phyloP scores from a whole-genome alignment of 2,329 filamentous ascomycete species.

The Aureobasidium sp. region DNA sequence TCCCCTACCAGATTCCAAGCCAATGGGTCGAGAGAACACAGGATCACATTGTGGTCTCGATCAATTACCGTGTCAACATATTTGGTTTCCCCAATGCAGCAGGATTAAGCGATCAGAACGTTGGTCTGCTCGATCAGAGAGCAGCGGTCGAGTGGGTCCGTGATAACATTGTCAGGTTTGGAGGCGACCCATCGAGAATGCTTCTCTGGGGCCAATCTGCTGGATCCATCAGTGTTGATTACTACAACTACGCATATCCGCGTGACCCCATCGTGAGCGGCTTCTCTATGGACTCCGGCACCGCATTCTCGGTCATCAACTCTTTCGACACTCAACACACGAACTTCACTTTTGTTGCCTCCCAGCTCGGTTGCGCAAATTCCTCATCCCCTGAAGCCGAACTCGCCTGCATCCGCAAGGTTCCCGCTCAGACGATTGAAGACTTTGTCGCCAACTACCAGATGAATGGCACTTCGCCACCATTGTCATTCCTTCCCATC shows the following conservation, averaged over 20 bases:
- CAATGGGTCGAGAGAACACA: conserved; percentile 37
- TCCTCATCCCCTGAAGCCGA: conserved; percentile 23
- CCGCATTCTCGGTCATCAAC: conserved; percentile 29
- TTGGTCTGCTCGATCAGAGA: conserved; percentile 50
- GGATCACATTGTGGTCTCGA: conserved; percentile 32
- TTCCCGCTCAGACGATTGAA: conserved; percentile 27
- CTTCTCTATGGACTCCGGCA: conserved; percentile 43
- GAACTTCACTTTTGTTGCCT: conserved; percentile 36
- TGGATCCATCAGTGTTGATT: conserved; percentile 26
- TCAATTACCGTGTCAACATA: conserved; percentile 36
- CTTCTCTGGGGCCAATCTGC: conserved; percentile 27
- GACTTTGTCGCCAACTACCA: conserved; percentile 29
- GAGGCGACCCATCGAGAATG: conserved; percentile 34
- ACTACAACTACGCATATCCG: conserved; percentile 43
- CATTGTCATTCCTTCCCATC: conserved; percentile 19
- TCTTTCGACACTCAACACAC: conserved; percentile 25
- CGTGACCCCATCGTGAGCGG: conserved; percentile 45
- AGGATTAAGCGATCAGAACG: conserved; percentile 34
- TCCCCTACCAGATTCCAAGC: conserved; percentile 42
- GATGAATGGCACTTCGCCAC: conserved; percentile 25
- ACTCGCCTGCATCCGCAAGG: conserved; percentile 33
- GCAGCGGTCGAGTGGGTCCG: conserved; percentile 45
- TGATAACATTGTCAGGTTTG: conserved; percentile 46
- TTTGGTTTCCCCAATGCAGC: conserved; percentile 37
- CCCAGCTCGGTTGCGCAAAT: conserved; percentile 30